These are phyloP conservation scores for Vitis labrusca DNA, from an alignment of 164 flowering plant genomes.

Conservation along the genomic window DNA sequence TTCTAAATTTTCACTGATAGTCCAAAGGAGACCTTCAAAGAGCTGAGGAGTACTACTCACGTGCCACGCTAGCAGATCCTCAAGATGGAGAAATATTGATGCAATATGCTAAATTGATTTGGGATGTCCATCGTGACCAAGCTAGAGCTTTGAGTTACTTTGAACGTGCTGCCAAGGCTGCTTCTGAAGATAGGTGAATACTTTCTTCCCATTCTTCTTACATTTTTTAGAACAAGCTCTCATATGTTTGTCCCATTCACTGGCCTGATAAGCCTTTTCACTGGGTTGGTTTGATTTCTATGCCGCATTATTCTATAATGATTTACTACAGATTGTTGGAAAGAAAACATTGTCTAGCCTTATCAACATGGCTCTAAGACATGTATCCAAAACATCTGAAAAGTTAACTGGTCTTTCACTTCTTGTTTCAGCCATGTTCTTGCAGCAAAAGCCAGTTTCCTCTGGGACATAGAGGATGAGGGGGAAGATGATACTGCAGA, in stretches of 20 bases:
- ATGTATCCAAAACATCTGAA: too few relatives aligned
- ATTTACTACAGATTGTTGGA: too few relatives aligned
- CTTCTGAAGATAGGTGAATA: conserved; percentile 51
- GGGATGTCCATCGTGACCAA: conserved; percentile 53
- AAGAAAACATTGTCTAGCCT: too few relatives aligned
- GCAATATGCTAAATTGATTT: conserved; percentile 49
- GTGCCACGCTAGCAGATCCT: conserved; percentile 47
- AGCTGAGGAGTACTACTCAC: conserved; percentile 55
- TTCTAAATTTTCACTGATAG: conserved; percentile 22
- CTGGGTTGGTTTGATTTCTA: too few relatives aligned
- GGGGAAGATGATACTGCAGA: conserved; percentile 11
- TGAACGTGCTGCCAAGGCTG: conserved; percentile 41
- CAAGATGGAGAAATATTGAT: conserved; percentile 38
- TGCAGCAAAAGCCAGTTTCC: conserved; percentile 49
- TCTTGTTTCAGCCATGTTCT: conserved; percentile 34
- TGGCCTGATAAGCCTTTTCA: not conserved
- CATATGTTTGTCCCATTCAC: not conserved
- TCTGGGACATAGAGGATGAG: conserved; percentile 44
- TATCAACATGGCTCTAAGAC: too few relatives aligned
- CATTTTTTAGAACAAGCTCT: not conserved
- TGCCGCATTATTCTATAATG: too few relatives aligned
- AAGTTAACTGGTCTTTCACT: not conserved
- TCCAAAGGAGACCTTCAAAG: conserved; percentile 49
- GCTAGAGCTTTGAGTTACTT: conserved; percentile 43
- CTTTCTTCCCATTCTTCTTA: not conserved